These are phyloP conservation scores for Mycena haematopus DNA, from an alignment of 768 basidiomycete species.

Conservation along the genomic window DNA sequence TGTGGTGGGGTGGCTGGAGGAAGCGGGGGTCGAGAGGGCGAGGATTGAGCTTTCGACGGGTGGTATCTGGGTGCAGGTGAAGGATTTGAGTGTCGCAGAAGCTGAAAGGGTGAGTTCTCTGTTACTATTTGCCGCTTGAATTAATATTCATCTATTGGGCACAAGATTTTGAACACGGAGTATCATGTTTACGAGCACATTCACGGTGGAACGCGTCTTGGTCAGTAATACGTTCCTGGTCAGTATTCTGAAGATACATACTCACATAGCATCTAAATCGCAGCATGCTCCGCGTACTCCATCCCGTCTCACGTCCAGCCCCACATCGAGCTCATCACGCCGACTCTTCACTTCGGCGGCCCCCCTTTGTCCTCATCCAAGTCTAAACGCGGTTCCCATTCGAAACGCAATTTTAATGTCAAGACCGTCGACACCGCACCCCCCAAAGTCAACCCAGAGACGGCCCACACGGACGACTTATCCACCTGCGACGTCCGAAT, in stretches of 20 bases:
- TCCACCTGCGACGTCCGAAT: constrained; percentile 14
- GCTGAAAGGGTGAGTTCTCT: neutral
- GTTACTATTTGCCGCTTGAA: neutral
- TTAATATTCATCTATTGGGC: neutral
- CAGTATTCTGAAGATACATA: neutral
- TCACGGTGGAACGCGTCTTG: neutral
- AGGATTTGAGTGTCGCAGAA: neutral
- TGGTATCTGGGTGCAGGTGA: constrained; percentile 6
- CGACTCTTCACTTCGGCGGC: constrained; percentile 1
- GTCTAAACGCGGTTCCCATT: neutral
- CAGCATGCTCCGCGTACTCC: constrained; percentile 3
- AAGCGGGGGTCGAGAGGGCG: neutral
- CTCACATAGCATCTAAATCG: neutral
- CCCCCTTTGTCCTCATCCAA: too few relatives aligned
- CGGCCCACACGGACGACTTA: neutral
- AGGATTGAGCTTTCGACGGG: constrained; percentile 1
- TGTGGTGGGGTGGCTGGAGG: neutral
- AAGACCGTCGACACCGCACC: neutral
- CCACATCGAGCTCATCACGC: constrained; percentile 9
- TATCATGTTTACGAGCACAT: constrained; percentile 5
- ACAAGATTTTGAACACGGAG: constrained; percentile 4
- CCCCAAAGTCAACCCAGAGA: neutral
- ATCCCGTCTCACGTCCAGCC: neutral
- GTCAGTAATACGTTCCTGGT: neutral
- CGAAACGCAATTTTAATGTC: neutral